phyloP scores from a whole-genome alignment of 1,284 basidiomycete species.

The Heterobasidion parviporum region DNA sequence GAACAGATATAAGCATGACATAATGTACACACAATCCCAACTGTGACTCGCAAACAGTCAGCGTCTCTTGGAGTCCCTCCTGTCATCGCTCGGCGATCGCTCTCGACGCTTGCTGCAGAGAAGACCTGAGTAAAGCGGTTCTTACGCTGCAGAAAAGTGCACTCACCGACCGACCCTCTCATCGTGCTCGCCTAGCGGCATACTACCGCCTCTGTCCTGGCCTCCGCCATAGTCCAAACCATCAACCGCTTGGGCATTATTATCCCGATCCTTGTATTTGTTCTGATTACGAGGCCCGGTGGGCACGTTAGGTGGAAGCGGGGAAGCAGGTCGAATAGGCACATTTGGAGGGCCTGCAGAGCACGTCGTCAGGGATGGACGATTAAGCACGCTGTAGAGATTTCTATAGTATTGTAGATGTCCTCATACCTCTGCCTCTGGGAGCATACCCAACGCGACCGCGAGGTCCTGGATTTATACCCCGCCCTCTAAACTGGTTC shows the following conservation, averaged over 20 bases:
- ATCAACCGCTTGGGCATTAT: slow-evolving; percentile 70
- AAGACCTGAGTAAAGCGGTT: background rate
- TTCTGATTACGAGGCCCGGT: slow-evolving; percentile 81
- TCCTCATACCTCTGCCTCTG: slow-evolving; percentile 28
- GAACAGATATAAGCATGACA: background rate
- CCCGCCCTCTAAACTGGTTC: slow-evolving; percentile 42
- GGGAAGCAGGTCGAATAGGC: slow-evolving; percentile 67
- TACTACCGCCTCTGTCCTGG: slow-evolving; percentile 24
- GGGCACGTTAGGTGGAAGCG: slow-evolving; percentile 73
- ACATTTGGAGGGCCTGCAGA: slow-evolving; percentile 9
- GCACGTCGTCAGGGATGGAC: background rate
- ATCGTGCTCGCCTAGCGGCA: slow-evolving; percentile 15
- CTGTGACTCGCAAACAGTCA: slow-evolving; percentile 22
- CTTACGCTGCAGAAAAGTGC: background rate
- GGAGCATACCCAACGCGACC: slow-evolving; percentile 23
- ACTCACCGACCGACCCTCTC: slow-evolving; percentile 23
- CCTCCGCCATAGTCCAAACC: slow-evolving; percentile 77
- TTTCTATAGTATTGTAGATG: background rate
- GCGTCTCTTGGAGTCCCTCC: slow-evolving; percentile 52
- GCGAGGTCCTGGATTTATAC: slow-evolving; percentile 13
- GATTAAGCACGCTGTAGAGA: background rate
- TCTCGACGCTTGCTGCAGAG: slow-evolving; percentile 12
- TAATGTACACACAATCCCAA: background rate
- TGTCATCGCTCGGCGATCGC: slow-evolving; percentile 32
- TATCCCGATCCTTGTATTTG: slow-evolving; percentile 81